Base-by-base conservation (phyloP, 1,284 basidiomycete genomes). In the Xerocomus minutiporus region DNA sequence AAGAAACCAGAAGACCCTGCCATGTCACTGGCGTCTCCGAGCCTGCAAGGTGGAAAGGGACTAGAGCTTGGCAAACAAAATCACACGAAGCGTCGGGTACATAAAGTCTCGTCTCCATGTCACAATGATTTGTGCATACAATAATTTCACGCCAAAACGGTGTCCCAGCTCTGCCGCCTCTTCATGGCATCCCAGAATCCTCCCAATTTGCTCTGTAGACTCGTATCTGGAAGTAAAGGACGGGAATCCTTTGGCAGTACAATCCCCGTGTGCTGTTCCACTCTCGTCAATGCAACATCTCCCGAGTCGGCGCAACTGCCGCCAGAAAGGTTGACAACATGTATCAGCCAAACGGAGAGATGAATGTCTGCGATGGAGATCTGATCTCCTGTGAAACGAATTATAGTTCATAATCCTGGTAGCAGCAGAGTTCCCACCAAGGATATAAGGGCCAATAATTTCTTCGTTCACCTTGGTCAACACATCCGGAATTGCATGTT, bases 351-450 rank as follows among this genome's bases (percentile, higher is more conserved):
- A 11, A 83, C 83, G 3, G 82, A 83, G 26, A 93, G 73, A 63
- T 93, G 90, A 48, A 93, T 70, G 65, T 95, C 93, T 3, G 85
- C 88, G 41, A 92, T 73, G 8, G 85, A 89, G 63, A 93, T 68
- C 55, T 91, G 88, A 61, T 88, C 87, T 26, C 86, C 86, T 87
- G 53, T 20, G 25, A 48, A 31, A 25, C 15, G 20, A 36, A 34
- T 58, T 43, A 31, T 7, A 47, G 26, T 13, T 31, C 15, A 32
- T 23, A 11, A 4, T 20, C 9, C 25, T 17, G 36, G 13, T 9
- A 32, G 12, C 13, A n/a, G 50, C 29, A 56, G 31, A 17, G 29
- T 20, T 58, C 76, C 68, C 73, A 77, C 91, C 92, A 12, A 93
- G 75, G 0, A 78, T 72, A 64, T 77, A 91, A 1, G 89, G 88